Percentiles rank a stretch among this genome's conserved stretches.
These are phyloP conservation scores for Euptelea pleiosperma DNA, from an alignment of 164 flowering plant species.

Conservation along the genomic window DNA sequence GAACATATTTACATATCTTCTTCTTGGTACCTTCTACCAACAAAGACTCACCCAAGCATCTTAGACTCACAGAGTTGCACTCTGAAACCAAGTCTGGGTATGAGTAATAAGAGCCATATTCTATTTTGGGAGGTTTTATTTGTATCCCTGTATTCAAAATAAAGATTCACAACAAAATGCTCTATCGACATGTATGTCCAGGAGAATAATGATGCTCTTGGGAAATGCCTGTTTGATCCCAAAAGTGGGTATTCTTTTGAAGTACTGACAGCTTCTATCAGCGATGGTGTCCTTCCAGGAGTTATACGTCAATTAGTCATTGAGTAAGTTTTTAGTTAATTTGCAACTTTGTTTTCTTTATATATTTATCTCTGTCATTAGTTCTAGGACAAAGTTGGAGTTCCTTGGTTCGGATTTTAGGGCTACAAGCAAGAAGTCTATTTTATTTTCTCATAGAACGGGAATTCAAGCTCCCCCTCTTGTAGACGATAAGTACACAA, in stretches of 20 bases:
- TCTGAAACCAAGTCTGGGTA: neutral
- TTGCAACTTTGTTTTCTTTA: neutral
- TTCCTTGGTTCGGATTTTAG: neutral
- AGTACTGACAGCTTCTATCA: slow-evolving; percentile 85
- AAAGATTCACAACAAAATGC: neutral
- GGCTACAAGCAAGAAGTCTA: neutral
- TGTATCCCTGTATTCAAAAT: neutral
- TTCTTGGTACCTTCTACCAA: too few relatives aligned
- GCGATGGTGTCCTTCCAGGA: slow-evolving; percentile 88
- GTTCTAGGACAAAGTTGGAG: neutral
- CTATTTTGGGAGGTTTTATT: neutral
- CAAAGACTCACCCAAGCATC: neutral
- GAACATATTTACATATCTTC: too few relatives aligned
- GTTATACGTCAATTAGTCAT: slow-evolving; percentile 66
- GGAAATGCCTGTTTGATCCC: slow-evolving; percentile 10
- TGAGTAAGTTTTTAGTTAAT: slow-evolving; percentile 49
- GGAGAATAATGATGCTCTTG: slow-evolving; percentile 34
- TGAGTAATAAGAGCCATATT: neutral
- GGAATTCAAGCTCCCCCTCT: neutral
- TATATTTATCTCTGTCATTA: neutral
- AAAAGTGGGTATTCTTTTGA: slow-evolving; percentile 34
- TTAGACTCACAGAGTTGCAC: neutral
- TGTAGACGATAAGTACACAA: neutral
- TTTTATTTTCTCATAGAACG: neutral
- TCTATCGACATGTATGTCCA: slow-evolving; percentile 16